Evolutionary conservation across 345 rosid species (phyloP).

Genomic region (Linum lewisii): DNA sequence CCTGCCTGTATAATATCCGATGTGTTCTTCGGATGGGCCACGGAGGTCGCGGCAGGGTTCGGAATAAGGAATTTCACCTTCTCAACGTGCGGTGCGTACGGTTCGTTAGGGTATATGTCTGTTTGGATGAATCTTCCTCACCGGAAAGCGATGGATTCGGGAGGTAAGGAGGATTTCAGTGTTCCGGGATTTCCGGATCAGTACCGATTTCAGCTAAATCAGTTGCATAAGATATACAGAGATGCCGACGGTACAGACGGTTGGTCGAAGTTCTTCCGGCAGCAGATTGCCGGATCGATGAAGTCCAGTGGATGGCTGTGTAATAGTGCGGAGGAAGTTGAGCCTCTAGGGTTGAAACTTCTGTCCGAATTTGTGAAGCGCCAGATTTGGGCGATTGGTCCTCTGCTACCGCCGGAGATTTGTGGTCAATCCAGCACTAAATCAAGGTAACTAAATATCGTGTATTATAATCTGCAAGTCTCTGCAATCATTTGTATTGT

Average conservation of each 20-base stretch:
- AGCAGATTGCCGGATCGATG: constrained; percentile 22
- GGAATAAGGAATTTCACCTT: constrained; percentile 26
- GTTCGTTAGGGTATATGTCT: constrained; percentile 28
- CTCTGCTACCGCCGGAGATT: constrained; percentile 30
- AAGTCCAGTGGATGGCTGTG: constrained; percentile 30
- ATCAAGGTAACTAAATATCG: too few species aligned
- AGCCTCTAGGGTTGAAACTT: constrained; percentile 21
- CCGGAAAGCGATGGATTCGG: constrained; percentile 13
- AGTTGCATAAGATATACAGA: constrained; percentile 21
- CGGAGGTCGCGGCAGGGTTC: constrained; percentile 21
- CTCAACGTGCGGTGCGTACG: constrained; percentile 33
- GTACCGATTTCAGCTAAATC: constrained; percentile 30
- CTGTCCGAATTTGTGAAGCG: constrained; percentile 20
- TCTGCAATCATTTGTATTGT: too few species aligned
- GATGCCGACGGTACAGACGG: constrained; percentile 31
- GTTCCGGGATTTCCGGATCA: constrained; percentile 38
- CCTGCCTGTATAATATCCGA: constrained; percentile 38
- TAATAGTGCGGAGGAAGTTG: constrained; percentile 34
- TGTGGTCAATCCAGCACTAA: not conserved
- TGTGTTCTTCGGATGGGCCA: constrained; percentile 33
- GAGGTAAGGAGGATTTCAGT: constrained; percentile 20
- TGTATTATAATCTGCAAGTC: too few species aligned
- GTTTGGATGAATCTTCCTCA: constrained; percentile 45
- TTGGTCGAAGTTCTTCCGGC: constrained; percentile 32
- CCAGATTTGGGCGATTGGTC: constrained; percentile 39